Percentiles rank a stretch among this genome's conserved stretches.
These are phyloP conservation scores for Acer yangbiense DNA, from an alignment of 345 rosid species.

Conservation along the genomic window DNA sequence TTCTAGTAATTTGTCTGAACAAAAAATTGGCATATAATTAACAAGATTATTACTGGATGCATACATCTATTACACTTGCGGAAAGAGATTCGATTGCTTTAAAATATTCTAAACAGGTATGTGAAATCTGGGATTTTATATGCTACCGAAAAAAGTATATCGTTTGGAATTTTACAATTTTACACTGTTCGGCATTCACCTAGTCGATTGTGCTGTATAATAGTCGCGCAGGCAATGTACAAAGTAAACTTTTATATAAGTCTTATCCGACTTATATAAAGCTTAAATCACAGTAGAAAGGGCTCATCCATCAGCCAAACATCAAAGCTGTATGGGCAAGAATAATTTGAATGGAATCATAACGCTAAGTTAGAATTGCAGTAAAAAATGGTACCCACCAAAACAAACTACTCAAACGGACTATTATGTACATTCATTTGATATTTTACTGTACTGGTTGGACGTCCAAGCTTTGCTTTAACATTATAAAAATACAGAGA, in stretches of 20 bases:
- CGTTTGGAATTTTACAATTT: background rate
- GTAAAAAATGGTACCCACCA: background rate
- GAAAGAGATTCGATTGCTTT: background rate
- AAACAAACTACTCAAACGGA: background rate
- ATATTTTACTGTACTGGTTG: background rate
- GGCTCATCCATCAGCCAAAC: background rate
- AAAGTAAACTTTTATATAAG: background rate
- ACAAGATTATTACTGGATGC: too few species aligned
- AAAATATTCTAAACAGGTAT: background rate
- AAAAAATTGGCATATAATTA: too few species aligned
- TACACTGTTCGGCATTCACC: background rate
- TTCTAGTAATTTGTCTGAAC: too few species aligned
- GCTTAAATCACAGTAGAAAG: background rate
- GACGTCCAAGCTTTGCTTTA: background rate
- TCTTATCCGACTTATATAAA: background rate
- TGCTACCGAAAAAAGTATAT: background rate
- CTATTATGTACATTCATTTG: conserved; percentile 9
- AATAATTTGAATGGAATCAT: too few species aligned
- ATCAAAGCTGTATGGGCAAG: background rate
- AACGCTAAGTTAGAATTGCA: background rate
- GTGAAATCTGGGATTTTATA: background rate
- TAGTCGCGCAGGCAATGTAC: background rate
- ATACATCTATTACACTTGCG: background rate
- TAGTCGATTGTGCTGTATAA: too few species aligned
- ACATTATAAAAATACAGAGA: background rate